phyloP scores from a whole-genome alignment of 73 alveolate species.

The Uronychia binucleata region DNA sequence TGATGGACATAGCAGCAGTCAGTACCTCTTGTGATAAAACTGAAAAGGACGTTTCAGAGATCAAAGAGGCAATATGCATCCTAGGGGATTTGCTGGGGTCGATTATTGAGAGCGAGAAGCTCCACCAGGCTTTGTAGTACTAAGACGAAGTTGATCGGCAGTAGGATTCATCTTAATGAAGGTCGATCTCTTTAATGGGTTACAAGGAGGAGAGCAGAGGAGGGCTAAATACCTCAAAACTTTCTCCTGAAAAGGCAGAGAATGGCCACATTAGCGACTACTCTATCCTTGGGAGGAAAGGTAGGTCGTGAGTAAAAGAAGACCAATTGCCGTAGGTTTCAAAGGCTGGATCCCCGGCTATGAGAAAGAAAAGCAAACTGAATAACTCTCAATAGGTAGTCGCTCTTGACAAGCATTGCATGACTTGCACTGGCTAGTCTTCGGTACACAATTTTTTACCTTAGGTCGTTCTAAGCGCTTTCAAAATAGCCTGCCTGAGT shows the following conservation, averaged over 20 bases:
- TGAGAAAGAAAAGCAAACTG: background rate
- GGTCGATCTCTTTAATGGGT: constrained; percentile 3
- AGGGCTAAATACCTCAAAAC: background rate
- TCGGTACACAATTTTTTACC: background rate
- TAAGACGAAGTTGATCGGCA: background rate
- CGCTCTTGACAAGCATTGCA: constrained; percentile 5
- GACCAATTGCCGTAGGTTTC: background rate
- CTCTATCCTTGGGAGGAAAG: background rate
- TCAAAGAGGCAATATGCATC: background rate
- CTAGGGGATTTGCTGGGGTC: too few species aligned
- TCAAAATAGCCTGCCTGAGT: background rate
- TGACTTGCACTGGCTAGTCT: constrained; percentile 4
- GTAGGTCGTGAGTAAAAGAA: background rate
- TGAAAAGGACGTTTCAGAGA: background rate
- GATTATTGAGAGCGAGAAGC: background rate
- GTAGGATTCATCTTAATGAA: background rate
- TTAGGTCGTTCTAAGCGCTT: background rate
- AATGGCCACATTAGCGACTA: background rate
- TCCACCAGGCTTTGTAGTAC: background rate
- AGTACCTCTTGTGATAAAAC: background rate
- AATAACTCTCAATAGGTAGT: background rate
- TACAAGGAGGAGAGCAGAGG: constrained; percentile 4
- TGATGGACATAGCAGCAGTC: background rate
- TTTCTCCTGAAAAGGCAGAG: background rate
- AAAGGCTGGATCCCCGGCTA: background rate